These are phyloP conservation scores for Eucalyptus camaldulensis DNA, from an alignment of 345 rosid genomes.

Conservation along the genomic window DNA sequence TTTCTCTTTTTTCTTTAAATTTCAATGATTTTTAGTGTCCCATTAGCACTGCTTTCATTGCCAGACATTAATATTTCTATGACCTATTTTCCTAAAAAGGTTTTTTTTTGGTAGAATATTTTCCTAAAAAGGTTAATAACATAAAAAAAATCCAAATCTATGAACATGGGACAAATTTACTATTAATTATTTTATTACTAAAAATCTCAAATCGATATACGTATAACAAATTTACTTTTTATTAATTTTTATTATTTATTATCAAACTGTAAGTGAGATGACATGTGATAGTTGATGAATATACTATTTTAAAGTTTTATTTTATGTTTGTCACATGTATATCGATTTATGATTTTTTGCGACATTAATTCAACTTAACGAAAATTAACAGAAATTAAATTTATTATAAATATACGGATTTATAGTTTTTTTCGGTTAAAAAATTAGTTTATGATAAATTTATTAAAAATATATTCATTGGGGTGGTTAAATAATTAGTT, in stretches of 20 bases:
- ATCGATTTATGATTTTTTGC: no score
- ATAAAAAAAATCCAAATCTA: no score
- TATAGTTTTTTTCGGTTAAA: no score
- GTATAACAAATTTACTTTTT: rapidly evolving
- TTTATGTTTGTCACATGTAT: rapidly evolving
- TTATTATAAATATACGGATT: no score
- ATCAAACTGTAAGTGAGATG: no score
- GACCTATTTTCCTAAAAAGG: neutral
- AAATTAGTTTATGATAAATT: rapidly evolving
- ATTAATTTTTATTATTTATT: no score
- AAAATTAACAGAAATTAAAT: rapidly evolving
- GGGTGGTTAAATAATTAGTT: no score
- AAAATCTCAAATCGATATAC: no score
- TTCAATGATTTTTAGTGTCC: neutral
- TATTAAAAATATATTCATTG: rapidly evolving
- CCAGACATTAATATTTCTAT: neutral
- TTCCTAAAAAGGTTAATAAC: neutral
- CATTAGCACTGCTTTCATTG: neutral
- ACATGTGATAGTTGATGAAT: rapidly evolving
- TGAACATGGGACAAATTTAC: no score
- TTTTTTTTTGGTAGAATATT: neutral
- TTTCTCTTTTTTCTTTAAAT: neutral
- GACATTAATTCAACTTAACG: no score
- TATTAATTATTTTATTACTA: no score
- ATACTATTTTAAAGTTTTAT: no score